Evolutionary conservation across 2,329 filamentous ascomycete genomes (phyloP).

Genomic region (Aspergillus puulaauensis): DNA sequence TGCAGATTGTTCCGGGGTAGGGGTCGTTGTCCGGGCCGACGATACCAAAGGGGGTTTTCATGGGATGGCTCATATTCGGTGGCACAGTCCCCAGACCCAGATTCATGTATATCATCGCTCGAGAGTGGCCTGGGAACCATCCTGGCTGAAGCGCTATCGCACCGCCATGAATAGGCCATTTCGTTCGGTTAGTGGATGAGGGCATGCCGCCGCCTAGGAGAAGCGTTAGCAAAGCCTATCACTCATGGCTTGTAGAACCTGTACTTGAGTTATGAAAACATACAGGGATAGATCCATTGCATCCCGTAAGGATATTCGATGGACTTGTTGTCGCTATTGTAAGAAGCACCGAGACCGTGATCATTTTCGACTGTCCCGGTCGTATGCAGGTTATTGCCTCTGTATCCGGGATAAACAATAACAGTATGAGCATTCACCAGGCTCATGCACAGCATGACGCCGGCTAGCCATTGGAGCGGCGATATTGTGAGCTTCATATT

Average conservation of each 20-base stretch:
- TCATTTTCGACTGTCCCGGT: conserved; percentile 59
- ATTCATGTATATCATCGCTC: conserved; percentile 86
- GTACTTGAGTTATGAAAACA: conserved; percentile 32
- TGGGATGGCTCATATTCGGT: conserved; percentile 80
- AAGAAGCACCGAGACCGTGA: conserved; percentile 48
- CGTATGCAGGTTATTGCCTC: conserved; percentile 80
- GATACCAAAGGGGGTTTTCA: conserved; percentile 79
- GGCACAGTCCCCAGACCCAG: conserved; percentile 81
- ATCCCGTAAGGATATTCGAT: conserved; percentile 75
- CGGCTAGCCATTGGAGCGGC: conserved; percentile 28
- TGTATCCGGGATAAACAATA: conserved; percentile 81
- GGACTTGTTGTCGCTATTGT: conserved; percentile 41
- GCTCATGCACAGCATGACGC: conserved; percentile 37
- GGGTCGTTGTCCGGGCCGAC: conserved; percentile 44
- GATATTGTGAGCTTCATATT: conserved; percentile 29
- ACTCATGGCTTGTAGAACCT: neutral
- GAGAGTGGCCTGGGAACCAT: conserved; percentile 88
- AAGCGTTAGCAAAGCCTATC: neutral
- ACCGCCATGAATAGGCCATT: conserved; percentile 85
- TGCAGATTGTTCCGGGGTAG: conserved; percentile 85
- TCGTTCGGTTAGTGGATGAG: conserved; percentile 77
- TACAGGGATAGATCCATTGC: conserved; percentile 96
- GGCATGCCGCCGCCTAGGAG: conserved; percentile 77
- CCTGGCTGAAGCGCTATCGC: conserved; percentile 89
- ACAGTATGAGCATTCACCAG: conserved; percentile 64